Evolutionary conservation across 164 flowering plant genomes (phyloP), one percentile per base, ranked within the genome.

Genomic region (Tetrastigma voinierianum): DNA sequence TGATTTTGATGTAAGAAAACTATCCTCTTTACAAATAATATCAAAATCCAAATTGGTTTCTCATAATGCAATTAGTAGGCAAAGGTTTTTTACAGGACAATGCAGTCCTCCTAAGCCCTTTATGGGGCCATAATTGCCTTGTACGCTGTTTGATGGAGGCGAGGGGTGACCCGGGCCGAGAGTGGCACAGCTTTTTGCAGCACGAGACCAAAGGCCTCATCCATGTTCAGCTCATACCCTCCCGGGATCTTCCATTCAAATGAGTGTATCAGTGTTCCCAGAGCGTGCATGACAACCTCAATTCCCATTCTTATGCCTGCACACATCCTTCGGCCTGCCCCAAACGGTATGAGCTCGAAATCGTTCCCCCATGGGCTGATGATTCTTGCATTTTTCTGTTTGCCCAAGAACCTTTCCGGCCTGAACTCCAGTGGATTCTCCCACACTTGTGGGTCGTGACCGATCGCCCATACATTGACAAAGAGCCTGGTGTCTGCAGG

Each of bases 301-400:
- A 75, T 64, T 14, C 77, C 82, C 78, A 78, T 69, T 17, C 77
- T 57, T 0, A 63, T 64, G 24, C 82, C 82, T 0, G 79, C 77
- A 20, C 79, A 78, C 0, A 75, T 78, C 59, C 82, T 69, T 18
- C 82, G 40, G 4, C 82, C 82, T 0, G 82, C 77, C 2, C 81
- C 81, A 75, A 78, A 16, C 75, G 68, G 32, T 32, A 32, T 4
- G 40, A 32, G 40, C 40, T 32, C 40, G 6, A 32, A 32, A 7
- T 32, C 40, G 6, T 75, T 75, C 17, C 82, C 82, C 6, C 76
- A 45, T 0, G 76, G 76, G 19, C 75, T 70, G 18, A 78, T 70
- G 18, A 78, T 67, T 7, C 65, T 69, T 0, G 69, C 57, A 7
- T 57, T 24, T 17, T 57, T 64, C n/a, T n/a, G n/a, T 25, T 25